Conservation (phyloP, 352 stramenopile species). For the Pythium phragmitis region DNA sequence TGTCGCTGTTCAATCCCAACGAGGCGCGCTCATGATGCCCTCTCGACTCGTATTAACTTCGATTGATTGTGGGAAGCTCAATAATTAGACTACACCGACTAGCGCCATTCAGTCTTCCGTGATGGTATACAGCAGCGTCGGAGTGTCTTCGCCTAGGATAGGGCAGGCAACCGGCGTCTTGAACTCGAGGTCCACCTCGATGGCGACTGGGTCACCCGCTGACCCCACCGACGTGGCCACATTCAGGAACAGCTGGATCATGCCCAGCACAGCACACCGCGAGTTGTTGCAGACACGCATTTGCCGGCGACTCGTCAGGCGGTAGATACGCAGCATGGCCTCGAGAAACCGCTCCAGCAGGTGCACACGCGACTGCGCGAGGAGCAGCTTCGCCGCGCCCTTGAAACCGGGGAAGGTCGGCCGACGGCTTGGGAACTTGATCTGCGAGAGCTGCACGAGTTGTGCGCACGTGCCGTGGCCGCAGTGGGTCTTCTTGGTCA, state of each 20-base stretch:
- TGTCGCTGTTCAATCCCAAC: conserved; percentile 48
- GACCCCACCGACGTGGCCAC: conserved; percentile 7
- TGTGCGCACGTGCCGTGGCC: conserved; percentile 43
- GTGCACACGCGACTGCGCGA: conserved; percentile 35
- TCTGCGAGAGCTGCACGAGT: conserved; percentile 34
- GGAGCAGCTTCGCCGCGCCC: conserved; percentile 28
- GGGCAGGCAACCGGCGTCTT: background rate
- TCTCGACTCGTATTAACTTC: too few species aligned
- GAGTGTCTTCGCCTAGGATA: background rate
- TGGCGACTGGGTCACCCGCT: background rate
- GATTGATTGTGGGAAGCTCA: background rate
- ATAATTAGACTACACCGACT: background rate
- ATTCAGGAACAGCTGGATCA: conserved; percentile 51
- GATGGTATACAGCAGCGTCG: conserved; percentile 1
- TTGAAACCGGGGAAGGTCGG: conserved; percentile 10
- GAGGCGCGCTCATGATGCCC: conserved; percentile 7
- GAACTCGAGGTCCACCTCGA: background rate
- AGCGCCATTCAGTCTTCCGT: background rate
- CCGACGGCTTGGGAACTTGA: conserved; percentile 61
- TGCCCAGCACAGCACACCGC: conserved; percentile 41
- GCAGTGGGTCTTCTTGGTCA: conserved; percentile 31
- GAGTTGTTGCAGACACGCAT: conserved; percentile 58
- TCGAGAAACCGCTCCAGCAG: conserved; percentile 58
- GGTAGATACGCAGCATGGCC: conserved; percentile 51
- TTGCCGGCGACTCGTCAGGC: conserved; percentile 40